Evolutionary conservation across 495 filamentous ascomycete species (phyloP).

Genomic region (Tuber microsphaerosporum): DNA sequence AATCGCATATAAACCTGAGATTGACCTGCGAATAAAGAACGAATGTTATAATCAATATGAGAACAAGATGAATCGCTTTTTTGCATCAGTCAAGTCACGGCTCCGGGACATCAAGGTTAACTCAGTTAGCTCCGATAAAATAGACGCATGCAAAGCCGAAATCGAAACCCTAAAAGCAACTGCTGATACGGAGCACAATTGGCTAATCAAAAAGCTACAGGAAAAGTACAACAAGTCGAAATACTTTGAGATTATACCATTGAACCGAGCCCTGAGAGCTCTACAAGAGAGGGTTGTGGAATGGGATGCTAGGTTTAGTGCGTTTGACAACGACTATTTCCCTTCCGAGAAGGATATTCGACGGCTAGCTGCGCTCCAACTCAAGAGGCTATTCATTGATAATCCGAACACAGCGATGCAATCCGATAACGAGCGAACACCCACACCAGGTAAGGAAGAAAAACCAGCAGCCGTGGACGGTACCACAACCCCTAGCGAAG

Average conservation of each 20-base stretch:
- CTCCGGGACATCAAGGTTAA: conserved; percentile 83
- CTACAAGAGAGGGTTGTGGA: conserved; percentile 88
- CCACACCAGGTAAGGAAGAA: conserved; percentile 48
- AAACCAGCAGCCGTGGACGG: conserved; percentile 41
- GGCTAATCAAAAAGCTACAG: conserved; percentile 68
- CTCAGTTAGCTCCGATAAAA: conserved; percentile 77
- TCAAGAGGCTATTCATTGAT: conserved; percentile 93
- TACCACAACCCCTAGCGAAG: conserved; percentile 33
- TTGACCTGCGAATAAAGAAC: conserved; percentile 84
- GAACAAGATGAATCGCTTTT: conserved; percentile 75
- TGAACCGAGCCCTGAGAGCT: conserved; percentile 77
- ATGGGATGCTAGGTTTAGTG: conserved; percentile 83
- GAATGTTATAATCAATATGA: conserved; percentile 75
- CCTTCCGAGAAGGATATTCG: conserved; percentile 96
- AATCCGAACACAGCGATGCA: conserved; percentile 70
- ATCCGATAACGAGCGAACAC: conserved; percentile 53
- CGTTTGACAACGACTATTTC: conserved; percentile 90
- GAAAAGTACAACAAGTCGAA: conserved; percentile 84
- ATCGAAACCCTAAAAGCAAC: conserved; percentile 67
- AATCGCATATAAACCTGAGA: conserved; percentile 94
- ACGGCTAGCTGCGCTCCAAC: conserved; percentile 78
- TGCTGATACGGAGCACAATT: conserved; percentile 70
- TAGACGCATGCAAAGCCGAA: conserved; percentile 70
- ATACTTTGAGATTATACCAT: conserved; percentile 90
- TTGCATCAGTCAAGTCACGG: conserved; percentile 71